Conservation (phyloP, 176 grass and related monocot species). For the Lolium multiflorum region DNA sequence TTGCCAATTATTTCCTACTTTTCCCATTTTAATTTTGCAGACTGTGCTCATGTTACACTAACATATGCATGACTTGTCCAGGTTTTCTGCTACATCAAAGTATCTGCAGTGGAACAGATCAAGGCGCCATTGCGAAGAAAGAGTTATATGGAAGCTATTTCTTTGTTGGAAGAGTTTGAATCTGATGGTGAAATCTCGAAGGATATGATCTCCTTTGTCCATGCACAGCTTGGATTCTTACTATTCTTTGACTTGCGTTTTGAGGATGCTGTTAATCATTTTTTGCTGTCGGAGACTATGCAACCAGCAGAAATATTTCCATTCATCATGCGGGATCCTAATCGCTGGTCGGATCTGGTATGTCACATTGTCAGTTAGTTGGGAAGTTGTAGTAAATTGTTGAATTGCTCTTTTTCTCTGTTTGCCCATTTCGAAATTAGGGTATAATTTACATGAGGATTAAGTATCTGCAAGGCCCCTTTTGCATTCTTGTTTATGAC, state of each 20-base stretch:
- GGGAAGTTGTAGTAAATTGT: not conserved
- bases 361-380: conserved; percentile 12
- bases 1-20: not conserved
- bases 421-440: not conserved
- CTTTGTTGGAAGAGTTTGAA: conserved; percentile 73
- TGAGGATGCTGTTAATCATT: conserved; percentile 90
- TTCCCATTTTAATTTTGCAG: not conserved
- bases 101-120: conserved; percentile 85
- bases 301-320: conserved; percentile 95
- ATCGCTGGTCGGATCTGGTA: conserved; percentile 97
- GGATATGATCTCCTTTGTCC: conserved; percentile 88
- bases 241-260: conserved; percentile 91
- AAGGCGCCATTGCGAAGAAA: conserved; percentile 79
- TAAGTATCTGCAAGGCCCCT: not conserved
- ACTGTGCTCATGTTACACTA: conserved; percentile 24
- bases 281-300: conserved; percentile 87
- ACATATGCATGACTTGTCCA: conserved; percentile 41
- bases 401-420: not conserved
- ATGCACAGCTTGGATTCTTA: conserved; percentile 94
- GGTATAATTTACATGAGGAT: not conserved
- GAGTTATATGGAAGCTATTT: conserved; percentile 76
- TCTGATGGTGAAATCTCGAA: conserved; percentile 87
- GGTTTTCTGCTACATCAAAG: conserved; percentile 83
- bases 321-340: conserved; percentile 96
- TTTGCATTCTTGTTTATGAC: conserved; percentile 12